These are phyloP conservation scores for Naganishia kalamii DNA, from an alignment of 768 basidiomycete species.

Conservation along the genomic window DNA sequence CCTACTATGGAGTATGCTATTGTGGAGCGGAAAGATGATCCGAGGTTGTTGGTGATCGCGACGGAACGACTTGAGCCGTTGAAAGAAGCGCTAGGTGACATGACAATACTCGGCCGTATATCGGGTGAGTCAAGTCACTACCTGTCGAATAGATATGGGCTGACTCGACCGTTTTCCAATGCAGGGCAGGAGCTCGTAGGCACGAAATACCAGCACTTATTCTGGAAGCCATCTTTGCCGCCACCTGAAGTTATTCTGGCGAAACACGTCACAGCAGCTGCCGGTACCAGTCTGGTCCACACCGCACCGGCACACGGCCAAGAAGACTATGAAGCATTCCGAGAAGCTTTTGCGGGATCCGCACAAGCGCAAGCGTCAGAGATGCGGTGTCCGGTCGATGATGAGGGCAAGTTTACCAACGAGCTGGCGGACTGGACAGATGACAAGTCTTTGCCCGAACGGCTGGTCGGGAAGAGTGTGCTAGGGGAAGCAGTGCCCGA, in stretches of 20 bases:
- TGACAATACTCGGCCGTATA: constrained; percentile 38
- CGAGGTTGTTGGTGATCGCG: constrained; percentile 46
- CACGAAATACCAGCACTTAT: constrained; percentile 59
- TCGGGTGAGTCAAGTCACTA: constrained; percentile 37
- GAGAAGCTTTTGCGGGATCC: constrained; percentile 47
- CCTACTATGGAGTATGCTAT: constrained; percentile 59
- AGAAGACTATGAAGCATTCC: constrained; percentile 79
- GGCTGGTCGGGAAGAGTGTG: constrained; percentile 64
- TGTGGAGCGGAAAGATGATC: constrained; percentile 11
- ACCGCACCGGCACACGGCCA: constrained; percentile 89
- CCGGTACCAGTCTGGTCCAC: constrained; percentile 94
- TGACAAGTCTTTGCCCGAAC: constrained; percentile 46
- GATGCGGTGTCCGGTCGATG: constrained; percentile 76
- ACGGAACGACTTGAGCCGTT: constrained; percentile 45
- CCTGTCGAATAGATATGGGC: neutral
- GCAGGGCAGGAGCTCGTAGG: constrained; percentile 57
- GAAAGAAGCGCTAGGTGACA: constrained; percentile 39
- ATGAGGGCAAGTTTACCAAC: constrained; percentile 62
- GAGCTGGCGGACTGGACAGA: constrained; percentile 60
- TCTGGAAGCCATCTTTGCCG: constrained; percentile 44
- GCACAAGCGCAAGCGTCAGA: constrained; percentile 39
- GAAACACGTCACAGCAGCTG: constrained; percentile 69
- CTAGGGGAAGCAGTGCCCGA: constrained; percentile 64
- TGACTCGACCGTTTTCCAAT: neutral
- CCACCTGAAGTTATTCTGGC: constrained; percentile 59